Evolutionary conservation across 441 rosid genomes (phyloP).

Genomic region (Brassica hybrid): DNA sequence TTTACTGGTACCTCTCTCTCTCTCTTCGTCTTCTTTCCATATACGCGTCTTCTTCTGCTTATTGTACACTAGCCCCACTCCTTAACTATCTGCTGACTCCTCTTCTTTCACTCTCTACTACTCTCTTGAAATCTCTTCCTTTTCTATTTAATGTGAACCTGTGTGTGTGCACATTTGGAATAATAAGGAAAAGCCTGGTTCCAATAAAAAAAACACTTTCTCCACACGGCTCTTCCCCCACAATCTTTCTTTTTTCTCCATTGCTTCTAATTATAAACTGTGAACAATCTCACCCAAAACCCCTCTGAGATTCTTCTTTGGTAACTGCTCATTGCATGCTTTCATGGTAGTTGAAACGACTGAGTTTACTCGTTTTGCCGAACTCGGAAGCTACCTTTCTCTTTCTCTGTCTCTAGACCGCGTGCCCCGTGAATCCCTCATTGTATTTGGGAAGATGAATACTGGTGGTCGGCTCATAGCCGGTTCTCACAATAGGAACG

Average conservation of each 20-base stretch:
- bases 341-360: conserved; percentile 42
- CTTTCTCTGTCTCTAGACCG: background rate
- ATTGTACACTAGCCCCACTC: conserved; percentile 24
- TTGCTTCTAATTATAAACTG: background rate
- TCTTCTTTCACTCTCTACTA: conserved; percentile 30
- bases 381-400: no score
- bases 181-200: conserved; percentile 40
- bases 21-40: conserved; percentile 21
- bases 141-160: conserved; percentile 28
- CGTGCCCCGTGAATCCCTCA: background rate
- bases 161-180: conserved; percentile 38
- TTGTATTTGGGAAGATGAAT: conserved; percentile 54
- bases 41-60: conserved; percentile 34
- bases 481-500: conserved; percentile 96
- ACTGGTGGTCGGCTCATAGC: conserved; percentile 91
- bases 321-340: conserved; percentile 27
- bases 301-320: background rate
- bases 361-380: no score
- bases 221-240: background rate
- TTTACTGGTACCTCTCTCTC: background rate
- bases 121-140: conserved; percentile 16
- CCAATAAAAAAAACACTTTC: conserved; percentile 26
- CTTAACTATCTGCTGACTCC: conserved; percentile 19
- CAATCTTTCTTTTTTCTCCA: background rate
- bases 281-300: background rate